Evolutionary conservation across 2,329 filamentous ascomycete species (phyloP), one percentile per base, ranked within the genome.

Genomic region (Ceratocystis destructans): DNA sequence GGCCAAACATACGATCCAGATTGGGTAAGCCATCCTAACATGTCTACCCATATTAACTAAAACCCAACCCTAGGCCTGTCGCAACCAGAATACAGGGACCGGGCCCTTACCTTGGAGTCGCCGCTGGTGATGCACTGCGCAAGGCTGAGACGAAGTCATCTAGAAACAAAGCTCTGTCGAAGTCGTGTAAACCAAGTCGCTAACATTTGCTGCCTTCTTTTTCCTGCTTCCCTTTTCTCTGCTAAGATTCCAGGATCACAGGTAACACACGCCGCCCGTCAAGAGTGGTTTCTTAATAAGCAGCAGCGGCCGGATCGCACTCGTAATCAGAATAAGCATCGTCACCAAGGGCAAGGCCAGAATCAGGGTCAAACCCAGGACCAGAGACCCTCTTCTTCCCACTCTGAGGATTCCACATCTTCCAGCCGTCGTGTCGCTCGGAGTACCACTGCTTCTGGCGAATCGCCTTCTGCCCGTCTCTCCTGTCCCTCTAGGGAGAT

Each of bases 1-100:
- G 64, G 67, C 31, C 41, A 66, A 57, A 64, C 64, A 45, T 68
- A 62, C 28, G 37, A 65, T n/a, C 67, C 67, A 48, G 64, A 63
- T 15, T 68, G 64, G 67, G 67, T 68, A 64, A 45, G 64, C 59
- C 37, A 5, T 41, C 37, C 37, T 31, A 46, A 59, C 12, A 25
- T n/a, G 17, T 44, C 50, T 10, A 7, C 53, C 37, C 22, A 8
- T 6, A 28, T 20, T 33, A 1, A 8, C 55, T 33, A 25, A 53
- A 33, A 48, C 37, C 7, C 48, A 63, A 20, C 55, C 55, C 28
- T 31, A 8, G 2, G 53, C 62, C 62, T 67, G 65, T 67, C 61
- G 65, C 65, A 67, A 12, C 55, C 31, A 59, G 28, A 59, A 33
- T 31, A 25, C 25, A 59, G 25, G 53, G 55, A 59, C 55, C 55